Percentiles rank a stretch among this genome's conserved stretches.
These are phyloP conservation scores for Lumnitzera racemosa DNA, from an alignment of 345 rosid genomes.

Conservation along the genomic window DNA sequence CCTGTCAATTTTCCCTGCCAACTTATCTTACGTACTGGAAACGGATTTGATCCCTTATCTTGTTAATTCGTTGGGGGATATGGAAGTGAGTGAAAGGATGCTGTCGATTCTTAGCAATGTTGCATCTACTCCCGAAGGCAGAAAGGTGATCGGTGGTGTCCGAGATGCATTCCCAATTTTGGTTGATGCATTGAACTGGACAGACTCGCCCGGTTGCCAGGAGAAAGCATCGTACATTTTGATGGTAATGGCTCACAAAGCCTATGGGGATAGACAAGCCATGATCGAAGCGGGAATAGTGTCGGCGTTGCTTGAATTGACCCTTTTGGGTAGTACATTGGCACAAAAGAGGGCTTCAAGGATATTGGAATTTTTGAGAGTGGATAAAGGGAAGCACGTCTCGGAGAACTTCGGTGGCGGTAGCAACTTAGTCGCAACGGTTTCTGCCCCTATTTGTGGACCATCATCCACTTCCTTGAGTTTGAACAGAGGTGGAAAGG, in stretches of 20 bases:
- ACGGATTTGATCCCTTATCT: slow-evolving; percentile 53
- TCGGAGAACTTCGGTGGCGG: slow-evolving; percentile 45
- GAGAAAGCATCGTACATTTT: slow-evolving; percentile 78
- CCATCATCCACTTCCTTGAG: slow-evolving; percentile 40
- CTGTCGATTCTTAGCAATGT: slow-evolving; percentile 80
- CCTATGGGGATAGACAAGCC: slow-evolving; percentile 74
- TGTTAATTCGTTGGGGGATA: slow-evolving; percentile 62
- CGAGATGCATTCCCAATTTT: slow-evolving; percentile 60
- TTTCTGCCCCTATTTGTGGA: slow-evolving; percentile 86
- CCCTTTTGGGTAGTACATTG: slow-evolving; percentile 81
- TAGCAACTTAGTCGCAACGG: slow-evolving; percentile 43
- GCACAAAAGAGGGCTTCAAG: slow-evolving; percentile 96
- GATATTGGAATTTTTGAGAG: slow-evolving; percentile 68
- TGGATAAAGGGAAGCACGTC: slow-evolving; percentile 89
- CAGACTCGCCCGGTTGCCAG: slow-evolving; percentile 84
- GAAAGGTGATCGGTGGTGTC: slow-evolving; percentile 54
- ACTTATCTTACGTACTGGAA: slow-evolving; percentile 51
- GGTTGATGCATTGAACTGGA: slow-evolving; percentile 90
- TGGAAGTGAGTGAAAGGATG: slow-evolving; percentile 84
- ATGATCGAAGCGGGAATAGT: slow-evolving; percentile 90
- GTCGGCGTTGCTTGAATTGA: slow-evolving; percentile 76
- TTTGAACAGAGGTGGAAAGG: slow-evolving; percentile 30
- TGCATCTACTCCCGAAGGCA: slow-evolving; percentile 72
- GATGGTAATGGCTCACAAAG: slow-evolving; percentile 94
- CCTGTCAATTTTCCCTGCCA: slow-evolving; percentile 60